Evolutionary conservation across 2,329 filamentous ascomycete species (phyloP), one percentile per base, ranked within the genome.

Genomic region (Colletotrichum lentis): DNA sequence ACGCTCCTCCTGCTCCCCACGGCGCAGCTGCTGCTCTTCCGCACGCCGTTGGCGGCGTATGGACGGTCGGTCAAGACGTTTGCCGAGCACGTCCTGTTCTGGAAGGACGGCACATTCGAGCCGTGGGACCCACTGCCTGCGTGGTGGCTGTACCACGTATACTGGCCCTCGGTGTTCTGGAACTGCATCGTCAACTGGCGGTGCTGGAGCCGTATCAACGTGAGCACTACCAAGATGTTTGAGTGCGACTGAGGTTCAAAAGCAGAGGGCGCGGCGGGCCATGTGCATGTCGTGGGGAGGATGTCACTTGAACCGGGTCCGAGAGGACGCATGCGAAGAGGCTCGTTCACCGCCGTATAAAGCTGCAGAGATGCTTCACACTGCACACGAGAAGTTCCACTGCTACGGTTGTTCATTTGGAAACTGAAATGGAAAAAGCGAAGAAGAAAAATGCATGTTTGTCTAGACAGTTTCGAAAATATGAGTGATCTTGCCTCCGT

Each of bases 151-250:
- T 85, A 86, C 67, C 85, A 88, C 71, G 76, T 87, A 3, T 87
- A 85, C 71, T 86, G 83, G 81, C 86, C 86, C 0, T 64, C 79
- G 24, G 79, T 77, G 67, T 89, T 92, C 72, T 54, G 82, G 6
- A 74, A 69, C 73, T 63, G 80, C 77, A 57, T 78, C 85, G 64
- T 75, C 75, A 73, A 74, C 4, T 82, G 86, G 1, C 80, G 74
- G 69, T 80, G 79, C 64, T 92, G 90, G 90, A 89, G 85, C 69
- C 81, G 88, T 69, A 75, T 90, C 44, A 92, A 92, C 76, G 87
- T 91, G 3, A 90, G 88, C 72, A 92, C 90, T 0, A 77, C 77
- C 12, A 79, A 79, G 67, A 72, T 74, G 1, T 80, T 79, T 54
- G 57, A 72, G 47, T 72, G 72, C 24, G 52, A 63, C 18, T 70